Evolutionary conservation across 2,329 filamentous ascomycete species (phyloP), one percentile per base, ranked within the genome.

Genomic region (Neonectria neomacrospora): DNA sequence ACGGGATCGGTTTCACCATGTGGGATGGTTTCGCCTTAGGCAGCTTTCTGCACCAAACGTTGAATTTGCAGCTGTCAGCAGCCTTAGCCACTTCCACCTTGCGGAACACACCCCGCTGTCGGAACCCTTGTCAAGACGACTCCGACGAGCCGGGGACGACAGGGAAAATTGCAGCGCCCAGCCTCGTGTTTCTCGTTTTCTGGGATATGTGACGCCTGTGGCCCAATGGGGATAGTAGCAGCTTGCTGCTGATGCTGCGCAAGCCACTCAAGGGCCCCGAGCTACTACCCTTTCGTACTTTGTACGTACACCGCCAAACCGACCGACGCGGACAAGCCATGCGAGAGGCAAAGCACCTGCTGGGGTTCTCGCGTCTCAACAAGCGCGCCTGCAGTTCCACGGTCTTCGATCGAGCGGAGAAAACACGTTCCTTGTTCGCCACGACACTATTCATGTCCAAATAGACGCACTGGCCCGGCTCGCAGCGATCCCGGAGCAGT

Each of bases 391-490:
- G 42, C 53, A 41, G 34, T 63, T 58, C 54, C 41, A 50, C 41
- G 12, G 16, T 42, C 50, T 55, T 54, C 59, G 26, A 66, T 16
- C n/a, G 57, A 54, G 45, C 53, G 56, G 41, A 53, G 37, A 56
- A 30, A 55, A 50, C 53, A 52, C 51, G 51, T n/a, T 20, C n/a
- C 8, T 18, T 41, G 37, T 9, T 10, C 37, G 37, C 5, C 16
- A 8, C 34, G 34, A 37, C 34, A 37, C 8, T n/a, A 6, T 37
- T 14, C 7, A 22, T 6, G 45, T 30, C 14, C 34, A 39, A 39
- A 62, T 65, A 67, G 58, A 64, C 61, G 59, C 61, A 54, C 44
- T 61, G 16, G 34, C 39, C 59, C 34, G 28, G 30, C 50, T 37
- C 34, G 26, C 16, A 22, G 26, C 18, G 28, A 44, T 48, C 44